These are phyloP conservation scores for Albugo laibachii DNA, from an alignment of 352 stramenopile species.

Conservation along the genomic window DNA sequence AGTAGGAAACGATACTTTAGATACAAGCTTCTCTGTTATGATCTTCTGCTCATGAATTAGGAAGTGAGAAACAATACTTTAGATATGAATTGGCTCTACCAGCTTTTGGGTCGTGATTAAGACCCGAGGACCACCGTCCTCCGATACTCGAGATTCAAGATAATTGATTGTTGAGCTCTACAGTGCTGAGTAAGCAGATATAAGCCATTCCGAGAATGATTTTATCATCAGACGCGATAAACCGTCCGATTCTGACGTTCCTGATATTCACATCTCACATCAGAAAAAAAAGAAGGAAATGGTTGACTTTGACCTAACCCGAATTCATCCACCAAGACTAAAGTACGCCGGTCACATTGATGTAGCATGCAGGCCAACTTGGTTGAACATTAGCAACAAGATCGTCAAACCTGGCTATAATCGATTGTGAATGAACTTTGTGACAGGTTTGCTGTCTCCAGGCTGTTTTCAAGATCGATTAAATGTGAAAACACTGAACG, in stretches of 20 bases:
- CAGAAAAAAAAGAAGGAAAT: not conserved
- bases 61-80: no score
- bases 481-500: no score
- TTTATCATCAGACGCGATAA: slow-evolving; percentile 36
- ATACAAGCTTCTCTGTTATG: no score
- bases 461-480: not conserved
- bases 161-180: slow-evolving; percentile 44
- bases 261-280: slow-evolving; percentile 8
- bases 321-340: slow-evolving; percentile 78
- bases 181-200: slow-evolving; percentile 4
- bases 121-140: slow-evolving; percentile 20
- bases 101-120: slow-evolving; percentile 69
- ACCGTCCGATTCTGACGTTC: slow-evolving; percentile 52
- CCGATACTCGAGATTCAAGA: slow-evolving; percentile 14
- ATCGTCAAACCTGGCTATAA: slow-evolving; percentile 40
- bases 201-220: not conserved
- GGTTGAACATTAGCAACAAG: not conserved
- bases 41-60: no score
- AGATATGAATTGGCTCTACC: no score
- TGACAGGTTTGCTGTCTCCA: slow-evolving; percentile 49
- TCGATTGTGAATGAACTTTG: slow-evolving; percentile 81
- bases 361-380: slow-evolving; percentile 75
- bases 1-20: no score
- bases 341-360: slow-evolving; percentile 22
- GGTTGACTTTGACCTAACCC: slow-evolving; percentile 29